Evolutionary conservation across 2,329 filamentous ascomycete genomes (phyloP).

Genomic region (Sporothrix curviconia): DNA sequence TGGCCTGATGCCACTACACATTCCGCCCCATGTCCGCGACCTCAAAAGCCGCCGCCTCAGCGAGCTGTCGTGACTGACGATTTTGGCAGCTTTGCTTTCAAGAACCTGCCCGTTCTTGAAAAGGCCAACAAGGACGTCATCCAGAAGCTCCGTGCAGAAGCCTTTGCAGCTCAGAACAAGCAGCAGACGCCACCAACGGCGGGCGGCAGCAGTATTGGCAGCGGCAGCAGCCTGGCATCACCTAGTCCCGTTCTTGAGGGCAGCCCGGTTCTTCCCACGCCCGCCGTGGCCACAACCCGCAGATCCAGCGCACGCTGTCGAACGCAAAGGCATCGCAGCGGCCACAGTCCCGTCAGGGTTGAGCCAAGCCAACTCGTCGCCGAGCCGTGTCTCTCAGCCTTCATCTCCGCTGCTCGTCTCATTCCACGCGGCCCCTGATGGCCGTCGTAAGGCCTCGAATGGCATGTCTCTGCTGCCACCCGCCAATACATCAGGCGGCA

Average conservation of each 20-base stretch:
- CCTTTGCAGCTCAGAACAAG: conserved; percentile 63
- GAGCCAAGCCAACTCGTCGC: conserved; percentile 76
- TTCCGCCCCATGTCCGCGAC: conserved; percentile 92
- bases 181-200: conserved; percentile 26
- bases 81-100: conserved; percentile 94
- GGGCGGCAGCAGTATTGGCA: conserved; percentile 35
- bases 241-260: conserved; percentile 70
- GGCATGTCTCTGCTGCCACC: conserved; percentile 79
- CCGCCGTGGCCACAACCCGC: conserved; percentile 38
- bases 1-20: conserved; percentile 88
- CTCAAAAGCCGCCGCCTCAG: conserved; percentile 80
- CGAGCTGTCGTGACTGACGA: conserved; percentile 82
- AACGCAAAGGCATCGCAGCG: conserved; percentile 71
- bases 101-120: conserved; percentile 91
- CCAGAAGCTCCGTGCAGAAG: conserved; percentile 87
- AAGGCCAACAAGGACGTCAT: conserved; percentile 99
- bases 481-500: conserved; percentile 49
- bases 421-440: conserved; percentile 79
- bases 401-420: conserved; percentile 93
- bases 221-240: conserved; percentile 34
- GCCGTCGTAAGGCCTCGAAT: conserved; percentile 82
- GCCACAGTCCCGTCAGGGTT: conserved; percentile 80
- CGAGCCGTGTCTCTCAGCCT: conserved; percentile 70
- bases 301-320: conserved; percentile 75
- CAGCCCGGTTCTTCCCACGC: conserved; percentile 64